Evolutionary conservation across 2,329 filamentous ascomycete genomes (phyloP).

Genomic region (Fusarium dlaminii): DNA sequence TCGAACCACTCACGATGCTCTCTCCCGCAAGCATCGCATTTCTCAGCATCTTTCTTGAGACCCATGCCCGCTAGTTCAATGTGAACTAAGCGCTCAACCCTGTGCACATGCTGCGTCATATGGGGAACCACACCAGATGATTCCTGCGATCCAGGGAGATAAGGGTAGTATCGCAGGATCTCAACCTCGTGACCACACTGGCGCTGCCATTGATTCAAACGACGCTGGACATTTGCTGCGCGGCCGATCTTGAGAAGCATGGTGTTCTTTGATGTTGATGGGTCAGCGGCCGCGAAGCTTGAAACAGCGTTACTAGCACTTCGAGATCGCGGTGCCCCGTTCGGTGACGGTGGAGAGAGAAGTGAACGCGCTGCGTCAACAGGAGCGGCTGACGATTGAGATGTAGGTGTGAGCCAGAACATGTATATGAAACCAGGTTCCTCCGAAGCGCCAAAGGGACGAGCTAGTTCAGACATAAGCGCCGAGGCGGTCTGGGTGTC

Average conservation of each 20-base stretch:
- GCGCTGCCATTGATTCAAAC: conserved; percentile 91
- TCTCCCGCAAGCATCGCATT: conserved; percentile 81
- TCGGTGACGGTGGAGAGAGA: conserved; percentile 60
- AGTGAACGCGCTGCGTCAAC: conserved; percentile 68
- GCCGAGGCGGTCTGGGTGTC: conserved; percentile 74
- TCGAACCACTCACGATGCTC: conserved; percentile 97
- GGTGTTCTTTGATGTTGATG: conserved; percentile 52
- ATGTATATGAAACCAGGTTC: conserved; percentile 97
- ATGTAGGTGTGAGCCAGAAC: conserved; percentile 87
- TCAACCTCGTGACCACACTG: conserved; percentile 93
- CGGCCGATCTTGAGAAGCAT: conserved; percentile 75
- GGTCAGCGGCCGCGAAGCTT: conserved; percentile 54
- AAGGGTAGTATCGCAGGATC: conserved; percentile 91
- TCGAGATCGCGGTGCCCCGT: conserved; percentile 49
- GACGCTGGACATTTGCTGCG: conserved; percentile 84
- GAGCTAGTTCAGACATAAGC: conserved; percentile 78
- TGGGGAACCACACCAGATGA: conserved; percentile 54
- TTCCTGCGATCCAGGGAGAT: conserved; percentile 63
- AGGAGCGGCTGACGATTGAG: conserved; percentile 58
- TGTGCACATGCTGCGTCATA: conserved; percentile 86
- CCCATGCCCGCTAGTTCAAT: conserved; percentile 79
- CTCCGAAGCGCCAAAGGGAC: conserved; percentile 73
- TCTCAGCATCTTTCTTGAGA: conserved; percentile 60
- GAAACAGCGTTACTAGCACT: conserved; percentile 65
- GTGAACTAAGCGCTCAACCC: conserved; percentile 90